Evolutionary conservation across 306 rosid species (phyloP), one percentile per base, ranked within the genome.

Genomic region (Vachellia pachyceras): DNA sequence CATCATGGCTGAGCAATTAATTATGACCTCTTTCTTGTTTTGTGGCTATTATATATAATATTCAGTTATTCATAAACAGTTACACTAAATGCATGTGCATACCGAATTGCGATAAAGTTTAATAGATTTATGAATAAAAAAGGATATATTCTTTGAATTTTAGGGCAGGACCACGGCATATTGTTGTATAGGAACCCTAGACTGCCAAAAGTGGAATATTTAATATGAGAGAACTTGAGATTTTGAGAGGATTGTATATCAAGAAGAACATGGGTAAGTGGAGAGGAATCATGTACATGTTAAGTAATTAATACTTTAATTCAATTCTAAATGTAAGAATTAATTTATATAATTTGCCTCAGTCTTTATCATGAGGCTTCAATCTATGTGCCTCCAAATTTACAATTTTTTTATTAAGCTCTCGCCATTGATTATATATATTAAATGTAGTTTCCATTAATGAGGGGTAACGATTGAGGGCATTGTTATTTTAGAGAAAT

Each of bases 211-310:
- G 10, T 29, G 22, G 69, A 64, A 64, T 18, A 14, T 15, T n/a
- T 72, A 22, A 50, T 50, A 20, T 22, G 57, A 68, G 72, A 61
- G 37, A 42, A 39, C 71, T 15, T 35, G 55, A 36, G 39, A 41
- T 66, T 64, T 72, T 44, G 77, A 45, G 79, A 83, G 76, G 83
- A 79, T 75, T 29, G 18, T 17, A 50, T 17, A 49, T 85, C 81
- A 80, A 88, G 85, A 82, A 80, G 91, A 91, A 79, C 87, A 88
- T 83, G 90, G 89, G 86, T 87, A 85, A 80, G 91, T 2, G 23
- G 60, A 90, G 88, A 90, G 83, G 88, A 85, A 83, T 83, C 85
- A 66, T 73, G 91, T 82, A 49, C 77, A 89, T 83, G 80, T 65
- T 75, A 87, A 85, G 82, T 85, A 67, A 81, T 76, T 63, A 33